Conservation (phyloP, 2,329 filamentous ascomycete species). For the Didymella glomerata region DNA sequence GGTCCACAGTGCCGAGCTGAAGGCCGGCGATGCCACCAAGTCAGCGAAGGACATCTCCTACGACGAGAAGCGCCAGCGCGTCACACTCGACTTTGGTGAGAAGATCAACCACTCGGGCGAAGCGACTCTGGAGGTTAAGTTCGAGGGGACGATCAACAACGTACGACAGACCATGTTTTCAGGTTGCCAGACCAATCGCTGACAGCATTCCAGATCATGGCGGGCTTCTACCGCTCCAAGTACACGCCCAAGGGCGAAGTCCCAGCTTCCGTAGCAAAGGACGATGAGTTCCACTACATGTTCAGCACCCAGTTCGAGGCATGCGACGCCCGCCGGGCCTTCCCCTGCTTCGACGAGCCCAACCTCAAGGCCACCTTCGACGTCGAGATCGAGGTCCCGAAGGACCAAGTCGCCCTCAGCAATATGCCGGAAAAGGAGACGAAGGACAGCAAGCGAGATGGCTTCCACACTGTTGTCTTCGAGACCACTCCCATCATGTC, state of each 20-base stretch:
- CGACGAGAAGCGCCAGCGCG: constrained; percentile 84
- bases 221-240: constrained; percentile 91
- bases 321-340: constrained; percentile 91
- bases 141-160: constrained; percentile 85
- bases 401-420: constrained; percentile 86
- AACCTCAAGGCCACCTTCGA: constrained; percentile 97
- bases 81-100: constrained; percentile 77
- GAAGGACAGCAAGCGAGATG: constrained; percentile 74
- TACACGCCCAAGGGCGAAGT: constrained; percentile 83
- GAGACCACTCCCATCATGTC: constrained; percentile 94
- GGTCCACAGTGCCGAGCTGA: constrained; percentile 72
- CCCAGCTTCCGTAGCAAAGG: constrained; percentile 78
- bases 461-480: constrained; percentile 83
- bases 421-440: constrained; percentile 91
- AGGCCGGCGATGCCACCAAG: constrained; percentile 64
- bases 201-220: constrained; percentile 64
- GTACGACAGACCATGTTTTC: constrained; percentile 49
- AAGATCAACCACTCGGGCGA: constrained; percentile 74
- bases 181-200: background rate
- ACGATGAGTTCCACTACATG: constrained; percentile 70
- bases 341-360: constrained; percentile 98
- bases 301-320: constrained; percentile 98
- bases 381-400: constrained; percentile 88
- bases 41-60: constrained; percentile 75
- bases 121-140: constrained; percentile 73